These are phyloP conservation scores for Betula pendula DNA, from an alignment of 306 rosid species.

Conservation along the genomic window DNA sequence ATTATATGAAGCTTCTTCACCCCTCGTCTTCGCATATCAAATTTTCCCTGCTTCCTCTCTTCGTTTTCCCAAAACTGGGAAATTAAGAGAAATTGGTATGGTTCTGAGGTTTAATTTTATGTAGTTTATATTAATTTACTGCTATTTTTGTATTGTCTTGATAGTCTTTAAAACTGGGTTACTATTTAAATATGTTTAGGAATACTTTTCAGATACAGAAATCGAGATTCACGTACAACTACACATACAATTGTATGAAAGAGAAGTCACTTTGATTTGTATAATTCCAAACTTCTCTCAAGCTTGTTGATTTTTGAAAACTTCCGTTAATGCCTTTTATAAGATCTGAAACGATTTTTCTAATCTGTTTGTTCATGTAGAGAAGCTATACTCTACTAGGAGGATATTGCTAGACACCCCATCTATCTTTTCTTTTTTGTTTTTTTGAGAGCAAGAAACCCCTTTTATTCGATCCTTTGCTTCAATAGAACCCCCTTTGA, in stretches of 20 bases:
- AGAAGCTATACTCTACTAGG: background rate
- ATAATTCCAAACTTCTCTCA: background rate
- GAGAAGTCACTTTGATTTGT: no score
- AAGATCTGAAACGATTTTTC: background rate
- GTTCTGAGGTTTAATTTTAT: background rate
- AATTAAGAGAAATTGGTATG: background rate
- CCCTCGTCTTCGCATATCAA: conserved; percentile 12
- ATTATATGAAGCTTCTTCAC: conserved; percentile 10
- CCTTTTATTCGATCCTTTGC: background rate
- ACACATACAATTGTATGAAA: no score
- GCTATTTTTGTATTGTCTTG: background rate
- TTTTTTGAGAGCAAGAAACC: background rate
- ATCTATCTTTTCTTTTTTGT: no score
- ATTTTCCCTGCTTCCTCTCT: conserved; percentile 15
- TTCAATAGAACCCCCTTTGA: background rate
- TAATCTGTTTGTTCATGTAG: background rate
- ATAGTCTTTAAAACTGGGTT: background rate
- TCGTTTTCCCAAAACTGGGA: conserved; percentile 11
- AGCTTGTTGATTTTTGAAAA: background rate
- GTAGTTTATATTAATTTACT: background rate
- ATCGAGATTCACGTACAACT: no score
- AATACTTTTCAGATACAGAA: no score
- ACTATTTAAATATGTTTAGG: background rate
- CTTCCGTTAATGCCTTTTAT: background rate
- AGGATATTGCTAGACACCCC: background rate